Evolutionary conservation across 176 grass and related monocot genomes (phyloP).

Genomic region (Canna indica): DNA sequence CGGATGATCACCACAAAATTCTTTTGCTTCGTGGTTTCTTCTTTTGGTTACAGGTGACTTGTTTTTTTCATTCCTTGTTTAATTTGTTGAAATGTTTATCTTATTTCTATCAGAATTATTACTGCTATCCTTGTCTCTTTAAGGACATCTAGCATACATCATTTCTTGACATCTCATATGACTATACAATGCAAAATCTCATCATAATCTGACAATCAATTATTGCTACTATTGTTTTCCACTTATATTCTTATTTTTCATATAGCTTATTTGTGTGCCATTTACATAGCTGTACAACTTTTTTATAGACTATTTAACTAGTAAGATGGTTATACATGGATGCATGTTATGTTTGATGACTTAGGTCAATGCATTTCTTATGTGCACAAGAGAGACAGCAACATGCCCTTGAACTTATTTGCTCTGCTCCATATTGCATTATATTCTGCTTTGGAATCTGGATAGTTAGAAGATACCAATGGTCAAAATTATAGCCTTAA

Average conservation of each 20-base stretch:
- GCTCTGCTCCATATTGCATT: too few species aligned
- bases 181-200: background rate
- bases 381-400: background rate
- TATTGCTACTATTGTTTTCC: too few species aligned
- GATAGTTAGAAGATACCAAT: background rate
- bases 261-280: background rate
- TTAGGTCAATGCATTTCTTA: too few species aligned
- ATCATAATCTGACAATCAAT: background rate
- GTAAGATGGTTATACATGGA: background rate
- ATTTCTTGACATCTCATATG: background rate
- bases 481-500: background rate
- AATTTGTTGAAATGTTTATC: background rate
- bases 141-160: background rate
- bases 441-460: background rate
- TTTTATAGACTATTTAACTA: background rate
- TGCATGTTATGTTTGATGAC: background rate
- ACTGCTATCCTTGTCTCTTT: background rate
- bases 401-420: too few species aligned
- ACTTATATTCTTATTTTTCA: background rate
- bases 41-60: constrained; percentile 1
- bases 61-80: background rate
- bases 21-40: background rate
- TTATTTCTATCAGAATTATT: background rate
- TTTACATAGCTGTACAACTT: background rate
- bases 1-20: background rate